These are phyloP conservation scores for Solanum ahanhuiri DNA, from an alignment of 257 asterid species.

Conservation along the genomic window DNA sequence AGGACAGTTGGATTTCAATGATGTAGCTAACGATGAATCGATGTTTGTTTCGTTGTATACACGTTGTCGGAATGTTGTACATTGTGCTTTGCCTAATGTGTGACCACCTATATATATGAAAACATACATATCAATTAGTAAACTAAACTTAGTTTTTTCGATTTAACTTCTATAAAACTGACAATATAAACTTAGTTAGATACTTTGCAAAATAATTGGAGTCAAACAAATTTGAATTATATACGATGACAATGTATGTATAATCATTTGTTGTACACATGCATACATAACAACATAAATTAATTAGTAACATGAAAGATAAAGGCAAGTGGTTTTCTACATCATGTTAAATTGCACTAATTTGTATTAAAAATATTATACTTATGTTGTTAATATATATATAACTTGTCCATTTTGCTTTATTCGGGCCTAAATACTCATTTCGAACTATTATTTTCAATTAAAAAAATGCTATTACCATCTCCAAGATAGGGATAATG, in stretches of 20 bases:
- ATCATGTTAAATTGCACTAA: neutral
- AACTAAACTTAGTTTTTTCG: neutral
- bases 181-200: neutral
- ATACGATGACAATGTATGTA: neutral
- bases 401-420: neutral
- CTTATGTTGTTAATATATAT: neutral
- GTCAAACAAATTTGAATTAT: no score
- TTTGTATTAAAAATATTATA: neutral
- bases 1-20: slow-evolving; percentile 43
- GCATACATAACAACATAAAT: neutral
- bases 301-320: neutral
- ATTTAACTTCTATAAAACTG: neutral
- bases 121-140: neutral
- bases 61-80: slow-evolving; percentile 37
- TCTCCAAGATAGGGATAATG: neutral
- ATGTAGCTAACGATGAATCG: slow-evolving; percentile 39
- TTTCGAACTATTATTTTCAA: neutral
- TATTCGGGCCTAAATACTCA: neutral
- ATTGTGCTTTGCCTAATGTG: slow-evolving; percentile 54
- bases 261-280: no score
- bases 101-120: slow-evolving; percentile 32
- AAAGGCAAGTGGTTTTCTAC: neutral
- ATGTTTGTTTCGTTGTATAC: slow-evolving; percentile 50
- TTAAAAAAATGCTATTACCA: neutral
- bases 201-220: no score